phyloP scores from a whole-genome alignment of 768 basidiomycete genomes.

The Boletus fagicola region DNA sequence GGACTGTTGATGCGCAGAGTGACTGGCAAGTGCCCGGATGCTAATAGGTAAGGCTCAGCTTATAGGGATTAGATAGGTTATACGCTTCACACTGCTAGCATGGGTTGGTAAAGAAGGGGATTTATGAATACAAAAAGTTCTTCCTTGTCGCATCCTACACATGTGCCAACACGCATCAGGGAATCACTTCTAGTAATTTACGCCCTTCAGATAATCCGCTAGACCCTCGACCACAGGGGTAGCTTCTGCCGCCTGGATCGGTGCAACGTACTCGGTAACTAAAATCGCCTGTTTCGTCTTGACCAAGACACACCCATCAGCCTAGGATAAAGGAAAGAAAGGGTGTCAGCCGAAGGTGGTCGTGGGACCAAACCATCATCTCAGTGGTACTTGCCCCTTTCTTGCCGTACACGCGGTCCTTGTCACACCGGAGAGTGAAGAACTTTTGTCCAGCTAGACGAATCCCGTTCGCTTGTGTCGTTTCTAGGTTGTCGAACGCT shows the following conservation, averaged over 20 bases:
- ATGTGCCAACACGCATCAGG: not conserved
- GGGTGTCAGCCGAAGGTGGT: not conserved
- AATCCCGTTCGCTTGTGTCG: conserved; percentile 57
- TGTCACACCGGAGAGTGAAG: conserved; percentile 54
- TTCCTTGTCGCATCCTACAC: conserved; percentile 10
- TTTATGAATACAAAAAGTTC: conserved; percentile 13
- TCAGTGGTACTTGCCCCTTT: conserved; percentile 53
- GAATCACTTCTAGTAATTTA: conserved; percentile 44
- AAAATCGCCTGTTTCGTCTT: conserved; percentile 87
- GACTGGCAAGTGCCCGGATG: no score
- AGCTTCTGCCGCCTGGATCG: conserved; percentile 63
- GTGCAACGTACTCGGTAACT: conserved; percentile 69
- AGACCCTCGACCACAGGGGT: conserved; percentile 63
- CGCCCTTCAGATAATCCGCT: conserved; percentile 73
- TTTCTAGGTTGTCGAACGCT: conserved; percentile 42
- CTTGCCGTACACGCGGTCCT: conserved; percentile 69
- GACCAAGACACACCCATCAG: conserved; percentile 67
- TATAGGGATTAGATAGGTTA: not conserved
- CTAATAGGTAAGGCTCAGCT: not conserved
- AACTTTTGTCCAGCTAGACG: conserved; percentile 70
- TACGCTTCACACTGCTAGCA: not conserved
- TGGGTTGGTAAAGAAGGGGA: not conserved
- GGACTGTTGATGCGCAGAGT: not conserved
- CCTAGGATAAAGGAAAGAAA: conserved; percentile 38
- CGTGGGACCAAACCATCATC: not conserved